Evolutionary conservation across 2,329 filamentous ascomycete species (phyloP).

Genomic region (Epichloe glyceriae): DNA sequence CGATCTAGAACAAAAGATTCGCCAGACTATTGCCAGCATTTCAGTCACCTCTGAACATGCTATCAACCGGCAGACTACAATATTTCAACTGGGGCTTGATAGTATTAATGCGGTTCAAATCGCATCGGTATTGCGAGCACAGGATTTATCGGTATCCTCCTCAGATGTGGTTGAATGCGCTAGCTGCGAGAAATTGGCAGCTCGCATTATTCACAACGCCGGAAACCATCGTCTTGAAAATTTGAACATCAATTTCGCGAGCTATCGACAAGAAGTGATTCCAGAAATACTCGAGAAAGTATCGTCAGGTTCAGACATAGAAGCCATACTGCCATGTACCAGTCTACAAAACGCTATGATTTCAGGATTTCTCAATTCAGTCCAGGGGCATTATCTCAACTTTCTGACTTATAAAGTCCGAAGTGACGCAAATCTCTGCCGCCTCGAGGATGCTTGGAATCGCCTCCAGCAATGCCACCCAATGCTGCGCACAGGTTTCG

Average conservation of each 20-base stretch:
- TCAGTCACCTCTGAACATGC: constrained; percentile 34
- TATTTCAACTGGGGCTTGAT: constrained; percentile 81
- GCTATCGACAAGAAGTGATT: constrained; percentile 23
- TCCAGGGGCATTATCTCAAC: constrained; percentile 64
- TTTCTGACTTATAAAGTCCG: constrained; percentile 44
- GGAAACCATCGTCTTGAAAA: not conserved
- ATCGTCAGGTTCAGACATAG: constrained; percentile 23
- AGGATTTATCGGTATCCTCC: constrained; percentile 46
- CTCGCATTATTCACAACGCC: constrained; percentile 11
- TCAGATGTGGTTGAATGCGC: constrained; percentile 61
- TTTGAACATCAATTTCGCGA: constrained; percentile 21
- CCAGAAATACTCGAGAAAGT: constrained; percentile 15
- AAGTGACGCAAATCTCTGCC: constrained; percentile 20
- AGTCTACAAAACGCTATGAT: constrained; percentile 70
- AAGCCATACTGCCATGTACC: constrained; percentile 63
- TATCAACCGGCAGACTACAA: constrained; percentile 52
- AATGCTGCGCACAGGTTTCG: constrained; percentile 68
- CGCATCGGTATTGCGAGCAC: constrained; percentile 50
- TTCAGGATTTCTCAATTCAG: constrained; percentile 55
- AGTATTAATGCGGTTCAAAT: constrained; percentile 81
- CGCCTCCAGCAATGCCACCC: constrained; percentile 41
- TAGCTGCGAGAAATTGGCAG: constrained; percentile 28
- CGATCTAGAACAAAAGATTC: constrained; percentile 36
- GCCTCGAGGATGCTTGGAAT: constrained; percentile 47
- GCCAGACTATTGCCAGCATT: constrained; percentile 43